Base-by-base conservation (phyloP, 2,329 filamentous ascomycete genomes). In the Huntiella savannae region DNA sequence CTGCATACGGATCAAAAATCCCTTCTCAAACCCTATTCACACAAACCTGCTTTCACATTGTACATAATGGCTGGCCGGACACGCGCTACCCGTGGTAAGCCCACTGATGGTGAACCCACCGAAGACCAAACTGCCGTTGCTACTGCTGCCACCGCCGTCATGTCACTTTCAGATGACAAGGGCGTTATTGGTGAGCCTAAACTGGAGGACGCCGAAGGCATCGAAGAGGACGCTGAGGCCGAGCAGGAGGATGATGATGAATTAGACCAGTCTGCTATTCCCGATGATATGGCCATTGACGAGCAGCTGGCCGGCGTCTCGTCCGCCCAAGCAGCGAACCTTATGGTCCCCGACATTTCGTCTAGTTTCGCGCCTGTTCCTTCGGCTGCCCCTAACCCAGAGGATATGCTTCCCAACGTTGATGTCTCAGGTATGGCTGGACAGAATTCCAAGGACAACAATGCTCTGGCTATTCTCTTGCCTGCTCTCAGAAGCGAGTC, bases 401-500 rank as follows among this genome's bases (percentile, higher is more conserved):
- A 48, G 34, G 49, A 53, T 16, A 38, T n/a, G 28, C 45, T 32
- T 43, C 37, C 37, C 37, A 48, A 13, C 13, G 39, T 38, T 33
- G 48, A 32, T 40, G 40, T 39, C n/a, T 19, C 7, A 51, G 51
- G 35, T 40, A 40, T 15, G n/a, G 16, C 38, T 4, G 33, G 15
- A 1, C 34, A 17, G 43, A 35, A 35, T 15, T 15, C 17, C 33
- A 47, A 47, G 17, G 45, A 48, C n/a, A 49, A 53, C 12, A 51
- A 49, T 45, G 47, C 50, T 5, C 51, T 52, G 28, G 53, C 57
- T 17, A 50, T 54, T 16, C 55, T 53, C 13, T 44, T 62, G 15
- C 48, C 54, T 4, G 53, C 59, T 32, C 52, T 62, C 6, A 51
- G 51, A 43, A 52, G 52, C 13, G 53, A 56, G 28, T 50, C 60